These are phyloP conservation scores for Eutrema japonicum DNA, from an alignment of 345 rosid species.

Conservation along the genomic window DNA sequence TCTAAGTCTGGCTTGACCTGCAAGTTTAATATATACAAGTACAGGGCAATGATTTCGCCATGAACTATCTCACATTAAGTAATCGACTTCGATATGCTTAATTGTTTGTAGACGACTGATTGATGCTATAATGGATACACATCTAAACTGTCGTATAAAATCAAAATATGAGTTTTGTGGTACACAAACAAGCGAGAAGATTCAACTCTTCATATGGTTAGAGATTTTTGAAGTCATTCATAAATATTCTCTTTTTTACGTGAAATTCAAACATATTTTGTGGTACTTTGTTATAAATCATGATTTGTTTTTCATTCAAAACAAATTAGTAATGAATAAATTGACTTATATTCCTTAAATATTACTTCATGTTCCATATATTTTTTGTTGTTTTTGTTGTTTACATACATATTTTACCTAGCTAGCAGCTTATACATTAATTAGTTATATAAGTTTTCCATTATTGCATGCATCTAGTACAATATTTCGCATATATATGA, in stretches of 20 bases:
- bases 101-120: background rate
- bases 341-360: background rate
- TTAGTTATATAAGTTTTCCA: background rate
- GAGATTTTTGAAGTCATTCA: background rate
- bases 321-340: background rate
- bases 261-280: background rate
- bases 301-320: background rate
- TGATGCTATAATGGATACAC: background rate
- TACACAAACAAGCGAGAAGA: background rate
- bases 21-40: background rate
- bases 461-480: conserved; percentile 7
- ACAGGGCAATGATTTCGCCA: background rate
- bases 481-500: background rate
- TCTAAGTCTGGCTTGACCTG: background rate
- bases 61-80: background rate
- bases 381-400: background rate
- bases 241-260: background rate
- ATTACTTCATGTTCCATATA: background rate
- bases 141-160: background rate
- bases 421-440: background rate
- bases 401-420: background rate
- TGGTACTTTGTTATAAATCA: background rate
- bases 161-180: background rate
- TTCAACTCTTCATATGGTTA: background rate
- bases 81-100: background rate